Evolutionary conservation across 768 basidiomycete species (phyloP), one percentile per base, ranked within the genome.

Genomic region (Amyloporia xantha): DNA sequence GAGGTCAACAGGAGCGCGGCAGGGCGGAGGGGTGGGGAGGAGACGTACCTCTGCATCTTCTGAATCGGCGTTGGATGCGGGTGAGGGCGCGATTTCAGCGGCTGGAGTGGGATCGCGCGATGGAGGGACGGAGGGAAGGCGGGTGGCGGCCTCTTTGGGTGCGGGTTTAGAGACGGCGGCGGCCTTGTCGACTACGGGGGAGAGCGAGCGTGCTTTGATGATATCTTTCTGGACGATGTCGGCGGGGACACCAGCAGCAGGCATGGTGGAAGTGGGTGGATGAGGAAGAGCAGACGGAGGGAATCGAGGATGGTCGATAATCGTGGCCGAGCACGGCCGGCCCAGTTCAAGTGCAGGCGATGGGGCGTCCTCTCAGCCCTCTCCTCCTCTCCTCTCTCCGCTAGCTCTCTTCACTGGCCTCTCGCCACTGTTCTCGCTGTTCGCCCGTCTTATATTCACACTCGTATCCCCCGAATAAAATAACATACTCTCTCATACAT

Each of bases 1-100:
- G 15, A 30, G 19, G 46, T 21, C 41, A 42, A 10, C 20, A 13
- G 19, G 17, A 13, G 47, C 11, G 26, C 5, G 26, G 41, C 21
- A 13, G 19, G 20, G 40, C 15, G 15, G 39, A n/a, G 17, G 27
- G 25, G 27, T 5, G 25, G 11, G 36, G 37, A 25, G 30, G 39
- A 27, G 6, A 42, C 53, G 28, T 23, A 53, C 51, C 45, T 44
- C 42, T 7, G 40, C 50, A 25, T 55, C 54, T 5, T 38, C 54
- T 39, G 38, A 37, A 44, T 39, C 48, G 20, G 44, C 40, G 20
- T 43, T 47, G 30, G 30, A 49, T 39, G 43, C 51, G 37, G 46
- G 15, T 23, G 35, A 7, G 30, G 30, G 30, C 30, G 30, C 21
- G 46, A 17, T 23, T 4, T 30, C 37, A 37, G 19, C 33, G 15